Evolutionary conservation across 371 early-diverging fungal species (phyloP), one percentile per base, ranked within the genome.

Genomic region (Lichtheimia ramosa): DNA sequence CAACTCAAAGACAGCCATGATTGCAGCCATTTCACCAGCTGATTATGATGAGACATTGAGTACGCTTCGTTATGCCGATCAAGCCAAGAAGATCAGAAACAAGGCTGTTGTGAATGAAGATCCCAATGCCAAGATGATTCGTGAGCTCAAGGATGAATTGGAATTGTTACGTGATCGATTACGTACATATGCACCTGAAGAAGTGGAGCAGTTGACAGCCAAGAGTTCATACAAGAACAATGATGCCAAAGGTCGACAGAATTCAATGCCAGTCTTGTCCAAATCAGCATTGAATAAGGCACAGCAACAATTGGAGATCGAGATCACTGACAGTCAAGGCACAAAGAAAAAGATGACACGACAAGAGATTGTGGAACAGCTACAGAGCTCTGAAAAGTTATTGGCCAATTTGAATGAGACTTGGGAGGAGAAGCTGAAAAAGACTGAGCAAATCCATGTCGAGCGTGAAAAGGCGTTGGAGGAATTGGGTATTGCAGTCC

Each of bases 61-160:
- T 61, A 99, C 99, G 0, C 81, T 98, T 27, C 87, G 97, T 20
- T 99, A 96, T 66, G 97, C 96, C 3, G 94, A 95, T 70, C 89
- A 94, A 50, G 96, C 96, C 52, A 96, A 96, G 76, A 84, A 83
- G 63, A 93, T 97, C 70, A 87, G 91, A 65, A 96, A 94, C 66
- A 90, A 87, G 71, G 95, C 96, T 0, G 85, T 91, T 3, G 89
- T 97, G 39, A 97, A 97, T 65, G 95, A 95, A 70, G 93, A 94
- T 59, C 91, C 93, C 2, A 89, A 89, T 54, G 93, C 88, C 18
- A 88, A 83, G 61, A 68, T 93, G 34, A 89, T 96, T 52, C 83
- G 92, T 28, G 93, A 94, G 64, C 83, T 96, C 39, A 89, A 93
- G 69, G 90, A 91, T 40, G 96, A 97, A 68, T 75, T 96, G 15